A percentile compares a stretch with the other conserved stretches of the same genome.
These are phyloP conservation scores for Fusarium decemcellulare DNA, from an alignment of 2,329 filamentous ascomycete species.

Conservation along the genomic window DNA sequence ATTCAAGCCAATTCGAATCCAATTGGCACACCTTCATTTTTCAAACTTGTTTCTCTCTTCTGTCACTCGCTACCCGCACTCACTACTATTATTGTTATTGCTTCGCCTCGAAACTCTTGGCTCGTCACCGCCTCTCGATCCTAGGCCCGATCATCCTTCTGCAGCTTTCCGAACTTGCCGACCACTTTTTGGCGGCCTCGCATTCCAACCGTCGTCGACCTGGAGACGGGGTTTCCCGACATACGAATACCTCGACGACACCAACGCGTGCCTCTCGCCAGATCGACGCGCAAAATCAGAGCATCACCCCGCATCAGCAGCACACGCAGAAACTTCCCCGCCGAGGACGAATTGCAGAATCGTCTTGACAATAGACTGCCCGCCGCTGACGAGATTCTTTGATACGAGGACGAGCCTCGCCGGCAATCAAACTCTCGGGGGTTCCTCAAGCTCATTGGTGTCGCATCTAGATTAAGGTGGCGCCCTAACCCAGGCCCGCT, in stretches of 20 bases:
- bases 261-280: constrained; percentile 13
- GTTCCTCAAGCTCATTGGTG: constrained; percentile 38
- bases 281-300: constrained; percentile 23
- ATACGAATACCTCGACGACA: constrained; percentile 12
- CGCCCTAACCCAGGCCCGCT: constrained; percentile 35
- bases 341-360: constrained; percentile 15
- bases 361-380: constrained; percentile 12
- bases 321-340: constrained; percentile 8
- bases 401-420: constrained; percentile 35
- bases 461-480: constrained; percentile 43
- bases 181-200: constrained; percentile 28
- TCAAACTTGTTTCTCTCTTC: constrained; percentile 19
- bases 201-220: constrained; percentile 45
- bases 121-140: constrained; percentile 21
- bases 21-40: constrained; percentile 32
- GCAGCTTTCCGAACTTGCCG: constrained; percentile 25
- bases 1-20: constrained; percentile 9
- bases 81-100: constrained; percentile 31
- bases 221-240: constrained; percentile 33
- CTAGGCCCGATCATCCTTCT: constrained; percentile 11
- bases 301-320: constrained; percentile 28
- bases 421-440: constrained; percentile 40
- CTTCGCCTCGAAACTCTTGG: constrained; percentile 28
- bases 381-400: constrained; percentile 30
- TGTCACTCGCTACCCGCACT: constrained; percentile 37